Percentiles rank a stretch among this genome's conserved stretches.
Evolutionary conservation across 257 asterid species (phyloP).

Genomic region (Galeopsis tetrahit): DNA sequence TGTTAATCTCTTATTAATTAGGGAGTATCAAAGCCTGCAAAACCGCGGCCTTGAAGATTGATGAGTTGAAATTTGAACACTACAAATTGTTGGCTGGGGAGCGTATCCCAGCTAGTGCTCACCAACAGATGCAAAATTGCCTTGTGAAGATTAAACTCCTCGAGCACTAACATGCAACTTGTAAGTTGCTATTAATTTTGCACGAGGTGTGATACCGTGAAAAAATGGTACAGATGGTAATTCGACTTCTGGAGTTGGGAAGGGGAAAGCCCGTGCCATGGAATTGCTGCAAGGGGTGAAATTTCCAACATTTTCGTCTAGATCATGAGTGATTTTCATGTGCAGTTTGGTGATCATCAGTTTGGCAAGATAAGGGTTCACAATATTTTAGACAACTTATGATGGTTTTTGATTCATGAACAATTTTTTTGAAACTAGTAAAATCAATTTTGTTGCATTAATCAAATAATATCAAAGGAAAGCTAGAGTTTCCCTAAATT

Average conservation of each 20-base stretch:
- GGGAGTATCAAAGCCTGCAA: slow-evolving; percentile 88
- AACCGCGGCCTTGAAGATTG: slow-evolving; percentile 81
- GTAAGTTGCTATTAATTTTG: background rate
- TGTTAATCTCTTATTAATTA: slow-evolving; percentile 37
- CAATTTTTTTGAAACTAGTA: too few relatives aligned
- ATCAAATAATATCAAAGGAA: too few relatives aligned
- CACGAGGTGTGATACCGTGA: background rate
- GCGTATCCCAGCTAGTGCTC: slow-evolving; percentile 45
- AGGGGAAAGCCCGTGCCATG: background rate
- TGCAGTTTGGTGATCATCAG: background rate
- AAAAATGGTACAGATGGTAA: background rate
- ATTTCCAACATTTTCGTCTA: background rate
- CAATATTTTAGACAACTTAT: background rate
- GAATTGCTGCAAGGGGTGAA: background rate
- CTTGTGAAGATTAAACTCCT: slow-evolving; percentile 74
- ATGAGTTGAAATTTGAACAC: slow-evolving; percentile 75
- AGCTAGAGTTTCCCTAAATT: too few relatives aligned
- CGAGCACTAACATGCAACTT: slow-evolving; percentile 56
- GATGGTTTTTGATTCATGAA: too few relatives aligned
- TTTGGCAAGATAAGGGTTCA: background rate
- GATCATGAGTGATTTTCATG: background rate
- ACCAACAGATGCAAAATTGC: slow-evolving; percentile 70
- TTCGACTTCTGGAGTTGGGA: too few relatives aligned
- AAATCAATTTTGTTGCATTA: too few relatives aligned
- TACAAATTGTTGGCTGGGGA: slow-evolving; percentile 63